Percentiles rank a stretch among this genome's conserved stretches.
Evolutionary conservation across 2,329 filamentous ascomycete species (phyloP).

Genomic region (Aurifilum marmelostoma): DNA sequence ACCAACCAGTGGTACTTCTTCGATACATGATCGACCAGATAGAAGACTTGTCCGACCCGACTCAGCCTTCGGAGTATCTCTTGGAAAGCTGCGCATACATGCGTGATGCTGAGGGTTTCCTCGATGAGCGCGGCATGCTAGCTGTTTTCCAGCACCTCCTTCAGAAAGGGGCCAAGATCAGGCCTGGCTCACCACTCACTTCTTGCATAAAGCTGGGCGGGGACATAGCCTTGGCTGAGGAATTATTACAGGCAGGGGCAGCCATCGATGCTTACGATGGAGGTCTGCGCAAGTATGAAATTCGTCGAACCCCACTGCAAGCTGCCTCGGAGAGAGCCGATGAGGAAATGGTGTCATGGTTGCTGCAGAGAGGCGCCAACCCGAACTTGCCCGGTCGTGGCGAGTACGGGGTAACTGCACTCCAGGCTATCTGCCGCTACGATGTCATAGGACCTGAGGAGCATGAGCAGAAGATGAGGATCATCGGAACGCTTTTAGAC

Average conservation of each 20-base stretch:
- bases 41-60: neutral
- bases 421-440: neutral
- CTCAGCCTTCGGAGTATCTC: neutral
- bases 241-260: neutral
- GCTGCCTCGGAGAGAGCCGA: neutral
- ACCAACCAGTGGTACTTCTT: neutral
- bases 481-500: neutral
- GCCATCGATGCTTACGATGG: neutral
- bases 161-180: neutral
- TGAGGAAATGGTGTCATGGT: neutral
- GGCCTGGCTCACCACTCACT: neutral
- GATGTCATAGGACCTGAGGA: neutral
- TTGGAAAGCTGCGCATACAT: neutral
- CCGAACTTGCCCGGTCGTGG: neutral
- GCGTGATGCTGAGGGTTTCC: too few relatives aligned
- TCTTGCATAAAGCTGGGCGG: neutral
- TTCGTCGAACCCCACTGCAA: neutral
- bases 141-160: neutral
- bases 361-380: neutral
- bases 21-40: neutral
- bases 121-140: neutral
- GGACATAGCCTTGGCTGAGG: neutral
- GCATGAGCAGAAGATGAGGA: neutral
- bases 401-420: fast-evolving
- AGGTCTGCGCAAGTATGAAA: too few relatives aligned